phyloP scores from a whole-genome alignment of 2,329 filamentous ascomycete species.

The Arachnomyces sp. region DNA sequence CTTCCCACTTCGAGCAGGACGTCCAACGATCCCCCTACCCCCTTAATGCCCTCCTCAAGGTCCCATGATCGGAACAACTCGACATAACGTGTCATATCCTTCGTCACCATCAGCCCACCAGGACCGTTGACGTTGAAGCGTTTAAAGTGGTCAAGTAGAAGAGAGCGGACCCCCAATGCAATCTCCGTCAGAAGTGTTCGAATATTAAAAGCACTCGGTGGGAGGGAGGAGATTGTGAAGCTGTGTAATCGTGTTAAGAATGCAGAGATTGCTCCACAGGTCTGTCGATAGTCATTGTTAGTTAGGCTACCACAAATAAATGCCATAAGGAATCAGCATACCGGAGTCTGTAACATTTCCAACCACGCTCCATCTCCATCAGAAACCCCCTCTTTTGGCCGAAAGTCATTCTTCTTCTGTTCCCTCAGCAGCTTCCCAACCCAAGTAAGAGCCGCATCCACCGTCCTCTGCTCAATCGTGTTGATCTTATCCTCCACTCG shows the following conservation, averaged over 20 bases:
- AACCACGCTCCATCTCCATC: conserved; percentile 39
- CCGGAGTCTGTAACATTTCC: conserved; percentile 71
- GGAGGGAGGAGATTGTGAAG: conserved; percentile 57
- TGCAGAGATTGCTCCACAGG: conserved; percentile 69
- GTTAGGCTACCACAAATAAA: neutral
- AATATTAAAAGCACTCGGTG: conserved; percentile 63
- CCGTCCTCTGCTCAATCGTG: conserved; percentile 57
- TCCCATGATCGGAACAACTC: conserved; percentile 78
- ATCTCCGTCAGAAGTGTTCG: conserved; percentile 76
- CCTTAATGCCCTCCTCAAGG: conserved; percentile 52
- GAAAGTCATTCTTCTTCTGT: conserved; percentile 84
- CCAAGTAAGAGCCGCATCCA: conserved; percentile 70
- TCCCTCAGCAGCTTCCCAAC: conserved; percentile 60
- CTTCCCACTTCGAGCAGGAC: conserved; percentile 88
- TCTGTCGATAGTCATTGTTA: conserved; percentile 31
- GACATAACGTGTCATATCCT: conserved; percentile 91
- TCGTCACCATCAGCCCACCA: conserved; percentile 87
- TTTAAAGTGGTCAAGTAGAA: conserved; percentile 88
- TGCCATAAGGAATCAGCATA: conserved; percentile 17
- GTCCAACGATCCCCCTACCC: conserved; percentile 57
- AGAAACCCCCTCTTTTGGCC: conserved; percentile 67
- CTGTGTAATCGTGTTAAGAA: conserved; percentile 65
- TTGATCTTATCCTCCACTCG: conserved; percentile 80
- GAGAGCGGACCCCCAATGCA: conserved; percentile 64
- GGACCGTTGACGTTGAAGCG: conserved; percentile 89